Evolutionary conservation across 202 grass and related monocot species (phyloP).

Genomic region (Digitaria exilis): DNA sequence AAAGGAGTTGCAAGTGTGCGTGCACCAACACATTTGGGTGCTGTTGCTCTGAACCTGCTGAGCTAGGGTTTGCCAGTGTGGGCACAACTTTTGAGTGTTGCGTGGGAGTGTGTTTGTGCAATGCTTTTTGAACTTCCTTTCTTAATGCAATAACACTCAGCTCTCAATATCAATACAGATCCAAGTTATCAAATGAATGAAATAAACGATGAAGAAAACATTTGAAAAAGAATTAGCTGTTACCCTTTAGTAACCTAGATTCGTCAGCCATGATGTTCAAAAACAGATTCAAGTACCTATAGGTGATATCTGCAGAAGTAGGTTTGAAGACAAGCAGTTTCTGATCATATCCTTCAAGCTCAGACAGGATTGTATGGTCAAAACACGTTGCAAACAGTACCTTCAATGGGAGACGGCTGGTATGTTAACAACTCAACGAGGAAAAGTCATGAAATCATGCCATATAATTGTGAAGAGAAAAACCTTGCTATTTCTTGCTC

Average conservation of each 20-base stretch:
- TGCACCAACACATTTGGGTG: not conserved
- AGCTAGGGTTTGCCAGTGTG: not conserved
- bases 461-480: constrained; percentile 30
- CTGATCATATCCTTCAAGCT: constrained; percentile 71
- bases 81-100: not conserved
- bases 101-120: not conserved
- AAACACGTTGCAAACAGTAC: constrained; percentile 97
- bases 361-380: constrained; percentile 61
- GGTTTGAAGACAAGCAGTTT: constrained; percentile 78
- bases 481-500: constrained; percentile 99
- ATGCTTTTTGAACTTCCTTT: not conserved
- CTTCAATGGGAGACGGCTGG: constrained; percentile 41
- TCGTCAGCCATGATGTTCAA: constrained; percentile 29
- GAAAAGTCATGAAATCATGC: constrained; percentile 17
- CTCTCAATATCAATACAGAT: not conserved
- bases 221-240: constrained; percentile 1
- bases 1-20: not conserved
- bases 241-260: constrained; percentile 2
- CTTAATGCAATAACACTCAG: not conserved
- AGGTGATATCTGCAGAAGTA: constrained; percentile 81
- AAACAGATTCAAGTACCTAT: constrained; percentile 62
- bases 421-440: constrained; percentile 17
- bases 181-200: constrained; percentile 24
- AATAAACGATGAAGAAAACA: not conserved
- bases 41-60: not conserved